Percentiles rank a stretch among this genome's conserved stretches.
phyloP scores from a whole-genome alignment of 2,329 filamentous ascomycete genomes.

The Paecilomyces fulvus region DNA sequence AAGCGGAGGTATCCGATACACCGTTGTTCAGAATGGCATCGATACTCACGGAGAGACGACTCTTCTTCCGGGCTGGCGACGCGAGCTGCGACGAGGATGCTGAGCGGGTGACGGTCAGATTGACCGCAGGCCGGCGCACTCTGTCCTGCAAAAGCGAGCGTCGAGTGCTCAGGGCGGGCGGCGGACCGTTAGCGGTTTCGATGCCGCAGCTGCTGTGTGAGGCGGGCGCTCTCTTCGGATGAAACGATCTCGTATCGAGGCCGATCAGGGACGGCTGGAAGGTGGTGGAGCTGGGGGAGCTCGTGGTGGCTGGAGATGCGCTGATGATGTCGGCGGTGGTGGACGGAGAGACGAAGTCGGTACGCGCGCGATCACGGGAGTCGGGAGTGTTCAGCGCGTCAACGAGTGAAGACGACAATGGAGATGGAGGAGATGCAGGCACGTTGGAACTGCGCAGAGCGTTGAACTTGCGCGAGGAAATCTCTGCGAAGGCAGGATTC shows the following conservation, averaged over 20 bases:
- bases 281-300: slow-evolving; percentile 23
- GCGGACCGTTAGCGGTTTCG: slow-evolving; percentile 42
- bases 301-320: slow-evolving; percentile 9
- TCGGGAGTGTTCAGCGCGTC: slow-evolving; percentile 12
- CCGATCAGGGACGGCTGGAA: slow-evolving; percentile 28
- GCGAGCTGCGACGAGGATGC: slow-evolving; percentile 7
- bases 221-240: slow-evolving; percentile 34
- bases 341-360: slow-evolving; percentile 8
- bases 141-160: slow-evolving; percentile 28
- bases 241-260: slow-evolving; percentile 41
- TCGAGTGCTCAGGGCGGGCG: slow-evolving; percentile 43
- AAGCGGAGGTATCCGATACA: slow-evolving; percentile 18
- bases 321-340: slow-evolving; percentile 11
- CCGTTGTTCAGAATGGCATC: slow-evolving; percentile 18
- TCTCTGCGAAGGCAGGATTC: slow-evolving; percentile 16
- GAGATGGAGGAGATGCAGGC: slow-evolving; percentile 4
- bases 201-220: slow-evolving; percentile 43
- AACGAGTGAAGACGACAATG: not conserved
- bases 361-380: slow-evolving; percentile 22
- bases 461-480: slow-evolving; percentile 17
- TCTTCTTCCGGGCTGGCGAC: slow-evolving; percentile 3
- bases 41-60: slow-evolving; percentile 7
- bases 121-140: slow-evolving; percentile 19
- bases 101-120: slow-evolving; percentile 16
- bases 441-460: slow-evolving; percentile 7